Evolutionary conservation across 768 basidiomycete species (phyloP).

Genomic region (Kwoniella dendrophila): DNA sequence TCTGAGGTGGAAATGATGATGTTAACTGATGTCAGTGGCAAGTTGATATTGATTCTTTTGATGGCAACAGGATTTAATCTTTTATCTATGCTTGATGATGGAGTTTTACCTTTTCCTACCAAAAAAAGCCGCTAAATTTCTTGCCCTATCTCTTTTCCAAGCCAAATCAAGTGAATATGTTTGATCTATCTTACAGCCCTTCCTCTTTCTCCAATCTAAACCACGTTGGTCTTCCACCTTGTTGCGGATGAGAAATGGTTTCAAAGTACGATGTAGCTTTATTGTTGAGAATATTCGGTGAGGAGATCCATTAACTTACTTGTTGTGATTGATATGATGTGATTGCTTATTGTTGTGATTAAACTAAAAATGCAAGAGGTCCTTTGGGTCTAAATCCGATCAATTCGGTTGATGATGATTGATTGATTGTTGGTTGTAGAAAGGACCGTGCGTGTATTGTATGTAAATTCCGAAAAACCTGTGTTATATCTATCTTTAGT

Average conservation of each 20-base stretch:
- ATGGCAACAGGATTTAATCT: not conserved
- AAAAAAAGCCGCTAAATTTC: not conserved
- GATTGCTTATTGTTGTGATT: not conserved
- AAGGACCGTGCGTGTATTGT: conserved; percentile 4
- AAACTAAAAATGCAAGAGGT: not conserved
- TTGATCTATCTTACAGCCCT: too few relatives aligned
- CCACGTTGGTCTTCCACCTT: too few relatives aligned
- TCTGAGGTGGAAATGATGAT: too few relatives aligned
- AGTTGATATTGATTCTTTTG: not conserved
- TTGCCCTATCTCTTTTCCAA: not conserved
- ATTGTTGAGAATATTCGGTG: too few relatives aligned
- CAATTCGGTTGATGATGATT: not conserved
- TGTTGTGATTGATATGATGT: not conserved
- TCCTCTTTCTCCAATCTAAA: not conserved
- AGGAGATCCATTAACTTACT: too few relatives aligned
- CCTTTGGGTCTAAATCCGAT: not conserved
- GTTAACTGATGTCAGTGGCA: too few relatives aligned
- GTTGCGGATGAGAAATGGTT: too few relatives aligned
- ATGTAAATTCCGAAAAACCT: not conserved
- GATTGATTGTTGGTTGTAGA: not conserved
- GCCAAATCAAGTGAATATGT: too few relatives aligned
- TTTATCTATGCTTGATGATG: not conserved
- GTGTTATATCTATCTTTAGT: too few relatives aligned
- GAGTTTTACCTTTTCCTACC: too few relatives aligned
- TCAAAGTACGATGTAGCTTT: too few relatives aligned